Percentiles rank a stretch among this genome's conserved stretches.
phyloP scores from a whole-genome alignment of 73 alveolate species.

The Tetrahymena borealis region DNA sequence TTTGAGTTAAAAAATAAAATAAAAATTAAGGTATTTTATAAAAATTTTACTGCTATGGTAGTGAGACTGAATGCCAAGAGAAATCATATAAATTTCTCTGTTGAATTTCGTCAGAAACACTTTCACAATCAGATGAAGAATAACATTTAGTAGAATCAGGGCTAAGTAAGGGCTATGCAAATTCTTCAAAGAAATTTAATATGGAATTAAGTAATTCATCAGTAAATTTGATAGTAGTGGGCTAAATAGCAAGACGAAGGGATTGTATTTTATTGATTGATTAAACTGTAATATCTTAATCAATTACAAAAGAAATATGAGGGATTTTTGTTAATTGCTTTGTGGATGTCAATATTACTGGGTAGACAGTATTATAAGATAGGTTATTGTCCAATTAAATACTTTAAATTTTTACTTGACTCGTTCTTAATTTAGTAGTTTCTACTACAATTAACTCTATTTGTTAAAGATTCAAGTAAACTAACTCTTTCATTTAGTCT shows the following conservation, averaged over 20 bases:
- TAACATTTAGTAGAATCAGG: constrained; percentile 1
- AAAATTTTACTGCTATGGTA: not conserved
- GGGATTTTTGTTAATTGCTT: constrained; percentile 4
- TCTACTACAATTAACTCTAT: constrained; percentile 10
- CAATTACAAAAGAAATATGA: constrained; percentile 17
- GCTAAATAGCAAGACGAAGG: constrained; percentile 12
- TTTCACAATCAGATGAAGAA: not conserved
- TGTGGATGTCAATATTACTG: constrained; percentile 44
- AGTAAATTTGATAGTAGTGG: constrained; percentile 23
- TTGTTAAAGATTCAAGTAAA: constrained; percentile 16
- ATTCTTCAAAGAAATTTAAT: constrained; percentile 12
- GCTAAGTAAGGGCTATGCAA: not conserved
- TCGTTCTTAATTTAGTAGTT: constrained; percentile 12
- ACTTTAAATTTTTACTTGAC: constrained; percentile 13
- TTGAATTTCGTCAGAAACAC: not conserved
- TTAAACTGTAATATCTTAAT: constrained; percentile 13
- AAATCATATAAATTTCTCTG: not conserved
- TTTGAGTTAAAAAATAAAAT: too few relatives aligned
- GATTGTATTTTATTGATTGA: constrained; percentile 5
- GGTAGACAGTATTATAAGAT: constrained; percentile 26
- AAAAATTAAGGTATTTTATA: too few relatives aligned
- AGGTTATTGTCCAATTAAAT: constrained; percentile 37
- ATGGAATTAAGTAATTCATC: constrained; percentile 14
- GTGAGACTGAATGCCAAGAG: not conserved
- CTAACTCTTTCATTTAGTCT: constrained; percentile 18